Conservation (phyloP, 2,329 filamentous ascomycete genomes). For the Phoma sp. region DNA sequence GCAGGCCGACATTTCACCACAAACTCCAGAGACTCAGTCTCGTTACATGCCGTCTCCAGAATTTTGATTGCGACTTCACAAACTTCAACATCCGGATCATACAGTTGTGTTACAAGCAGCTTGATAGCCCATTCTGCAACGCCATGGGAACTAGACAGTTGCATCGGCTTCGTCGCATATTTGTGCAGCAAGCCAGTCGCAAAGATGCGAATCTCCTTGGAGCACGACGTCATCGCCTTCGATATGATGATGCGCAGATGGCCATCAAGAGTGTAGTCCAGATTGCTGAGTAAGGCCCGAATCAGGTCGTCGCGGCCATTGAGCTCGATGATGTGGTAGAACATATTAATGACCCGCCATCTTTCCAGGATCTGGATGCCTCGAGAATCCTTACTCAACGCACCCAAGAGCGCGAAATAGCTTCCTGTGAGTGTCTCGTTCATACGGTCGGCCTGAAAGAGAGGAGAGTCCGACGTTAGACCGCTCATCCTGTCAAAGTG, state of each 20-base stretch:
- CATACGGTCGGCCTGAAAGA: slow-evolving; percentile 87
- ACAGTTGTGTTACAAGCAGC: slow-evolving; percentile 95
- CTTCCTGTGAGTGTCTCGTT: slow-evolving; percentile 87
- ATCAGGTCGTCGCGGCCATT: slow-evolving; percentile 91
- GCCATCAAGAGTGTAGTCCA: slow-evolving; percentile 85
- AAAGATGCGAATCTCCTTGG: slow-evolving; percentile 88
- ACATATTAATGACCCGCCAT: slow-evolving; percentile 99
- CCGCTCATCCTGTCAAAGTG: slow-evolving; percentile 86
- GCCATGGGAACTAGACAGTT: slow-evolving; percentile 51
- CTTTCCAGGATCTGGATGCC: slow-evolving; percentile 89
- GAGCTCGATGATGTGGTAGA: slow-evolving; percentile 96
- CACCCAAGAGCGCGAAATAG: slow-evolving; percentile 92
- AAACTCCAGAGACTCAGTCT: slow-evolving; percentile 87
- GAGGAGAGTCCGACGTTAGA: slow-evolving; percentile 77
- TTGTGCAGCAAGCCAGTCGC: slow-evolving; percentile 86
- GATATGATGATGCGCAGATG: slow-evolving; percentile 92
- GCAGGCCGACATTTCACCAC: slow-evolving; percentile 96
- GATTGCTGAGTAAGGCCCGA: slow-evolving; percentile 83
- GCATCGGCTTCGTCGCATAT: slow-evolving; percentile 72
- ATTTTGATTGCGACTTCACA: slow-evolving; percentile 97
- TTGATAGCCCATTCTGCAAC: slow-evolving; percentile 96
- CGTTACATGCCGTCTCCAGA: slow-evolving; percentile 94
- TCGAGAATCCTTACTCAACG: slow-evolving; percentile 79
- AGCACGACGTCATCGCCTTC: slow-evolving; percentile 89
- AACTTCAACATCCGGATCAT: slow-evolving; percentile 96